Percentiles rank a stretch among this genome's conserved stretches.
Evolutionary conservation across 305 asterid species (phyloP).

Genomic region (Rubia peregrina): DNA sequence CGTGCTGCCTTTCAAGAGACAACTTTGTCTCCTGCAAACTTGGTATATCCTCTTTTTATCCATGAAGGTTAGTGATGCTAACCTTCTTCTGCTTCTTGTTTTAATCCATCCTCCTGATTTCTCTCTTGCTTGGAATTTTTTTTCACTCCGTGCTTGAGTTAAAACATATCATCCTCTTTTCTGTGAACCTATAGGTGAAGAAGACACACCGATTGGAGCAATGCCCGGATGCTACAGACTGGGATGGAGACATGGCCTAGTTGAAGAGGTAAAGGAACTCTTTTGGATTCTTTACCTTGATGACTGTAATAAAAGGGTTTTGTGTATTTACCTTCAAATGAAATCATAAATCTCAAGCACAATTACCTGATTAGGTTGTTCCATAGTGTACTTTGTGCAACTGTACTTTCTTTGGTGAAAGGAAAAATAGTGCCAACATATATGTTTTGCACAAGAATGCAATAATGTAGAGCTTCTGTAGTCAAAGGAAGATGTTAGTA

Average conservation of each 20-base stretch:
- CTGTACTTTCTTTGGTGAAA: not conserved
- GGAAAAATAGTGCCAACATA: not conserved
- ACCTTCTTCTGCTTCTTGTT: conserved; percentile 1
- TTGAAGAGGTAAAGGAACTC: conserved; percentile 66
- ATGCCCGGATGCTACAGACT: conserved; percentile 99
- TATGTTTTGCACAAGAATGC: not conserved
- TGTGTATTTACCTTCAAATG: not conserved
- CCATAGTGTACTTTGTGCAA: not conserved
- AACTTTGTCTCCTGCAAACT: conserved; percentile 74
- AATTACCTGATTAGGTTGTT: not conserved
- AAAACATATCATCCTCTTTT: not conserved
- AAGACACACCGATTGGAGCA: conserved; percentile 94
- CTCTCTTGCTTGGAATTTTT: not conserved
- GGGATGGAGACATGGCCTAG: conserved; percentile 97
- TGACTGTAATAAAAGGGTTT: not conserved
- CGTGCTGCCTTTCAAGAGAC: conserved; percentile 95
- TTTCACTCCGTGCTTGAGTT: not conserved
- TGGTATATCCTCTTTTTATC: conserved; percentile 94
- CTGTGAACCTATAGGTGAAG: conserved; percentile 58
- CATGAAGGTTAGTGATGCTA: conserved; percentile 62
- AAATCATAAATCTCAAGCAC: not conserved
- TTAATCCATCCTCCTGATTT: not conserved
- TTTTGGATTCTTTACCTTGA: not conserved
- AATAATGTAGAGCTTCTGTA: not conserved
- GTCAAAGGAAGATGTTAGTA: not conserved